phyloP scores from a whole-genome alignment of 2,329 filamentous ascomycete species.

The Coleophoma eucalyptorum region DNA sequence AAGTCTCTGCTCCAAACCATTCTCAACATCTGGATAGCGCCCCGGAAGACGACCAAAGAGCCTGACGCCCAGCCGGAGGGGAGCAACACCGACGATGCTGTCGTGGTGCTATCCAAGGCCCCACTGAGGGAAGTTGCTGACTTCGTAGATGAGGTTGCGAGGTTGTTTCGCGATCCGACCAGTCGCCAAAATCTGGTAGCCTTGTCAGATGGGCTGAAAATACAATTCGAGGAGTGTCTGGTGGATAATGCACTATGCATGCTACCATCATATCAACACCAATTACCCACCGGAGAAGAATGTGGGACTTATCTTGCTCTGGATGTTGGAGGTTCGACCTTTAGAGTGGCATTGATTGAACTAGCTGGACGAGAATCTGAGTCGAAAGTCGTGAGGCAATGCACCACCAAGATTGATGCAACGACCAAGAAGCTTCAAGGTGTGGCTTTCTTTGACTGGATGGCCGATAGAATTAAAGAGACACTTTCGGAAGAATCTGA shows the following conservation, averaged over 20 bases:
- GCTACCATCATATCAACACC: conserved; percentile 64
- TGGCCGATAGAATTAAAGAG: conserved; percentile 56
- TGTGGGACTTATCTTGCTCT: conserved; percentile 56
- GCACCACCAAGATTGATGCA: conserved; percentile 52
- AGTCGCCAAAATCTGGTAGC: conserved; percentile 34
- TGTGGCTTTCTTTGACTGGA: conserved; percentile 64
- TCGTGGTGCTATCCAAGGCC: not conserved
- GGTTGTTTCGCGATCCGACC: conserved; percentile 44
- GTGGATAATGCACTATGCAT: conserved; percentile 52
- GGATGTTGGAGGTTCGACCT: conserved; percentile 67
- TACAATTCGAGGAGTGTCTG: conserved; percentile 51
- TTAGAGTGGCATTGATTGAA: conserved; percentile 61
- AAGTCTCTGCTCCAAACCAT: conserved; percentile 56
- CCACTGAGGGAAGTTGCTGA: conserved; percentile 34
- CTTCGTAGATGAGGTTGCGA: conserved; percentile 55
- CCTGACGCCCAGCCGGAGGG: not conserved
- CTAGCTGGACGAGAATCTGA: conserved; percentile 44
- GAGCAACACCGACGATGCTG: not conserved
- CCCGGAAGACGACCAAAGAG: conserved; percentile 19
- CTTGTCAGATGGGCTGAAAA: conserved; percentile 47
- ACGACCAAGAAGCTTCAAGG: conserved; percentile 54
- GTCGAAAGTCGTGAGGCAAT: conserved; percentile 50
- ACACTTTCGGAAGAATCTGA: conserved; percentile 44
- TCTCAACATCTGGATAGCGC: conserved; percentile 48
- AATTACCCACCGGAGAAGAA: conserved; percentile 58